Percentiles rank a stretch among this genome's conserved stretches.
Evolutionary conservation across 345 rosid genomes (phyloP).

Genomic region (Mercurialis annua): DNA sequence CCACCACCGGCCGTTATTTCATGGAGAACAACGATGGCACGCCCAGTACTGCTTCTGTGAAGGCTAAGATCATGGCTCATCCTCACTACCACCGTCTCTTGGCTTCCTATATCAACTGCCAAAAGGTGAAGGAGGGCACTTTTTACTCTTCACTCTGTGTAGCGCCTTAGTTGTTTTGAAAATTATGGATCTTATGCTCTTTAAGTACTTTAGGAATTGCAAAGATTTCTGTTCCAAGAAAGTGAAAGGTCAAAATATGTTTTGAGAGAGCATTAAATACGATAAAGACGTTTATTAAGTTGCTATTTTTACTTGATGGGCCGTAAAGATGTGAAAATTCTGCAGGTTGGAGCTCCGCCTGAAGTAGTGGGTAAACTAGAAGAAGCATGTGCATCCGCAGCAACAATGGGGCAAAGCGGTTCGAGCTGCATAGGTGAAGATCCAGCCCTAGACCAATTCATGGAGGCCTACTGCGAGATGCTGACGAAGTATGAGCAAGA

Average conservation of each 20-base stretch:
- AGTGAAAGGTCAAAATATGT: constrained; percentile 23
- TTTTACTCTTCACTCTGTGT: background rate
- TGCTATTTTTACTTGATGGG: background rate
- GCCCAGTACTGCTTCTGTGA: constrained; percentile 48
- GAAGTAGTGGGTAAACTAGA: constrained; percentile 81
- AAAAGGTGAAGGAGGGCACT: constrained; percentile 55
- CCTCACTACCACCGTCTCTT: constrained; percentile 94
- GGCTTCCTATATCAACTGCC: constrained; percentile 85
- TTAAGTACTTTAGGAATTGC: too few relatives aligned
- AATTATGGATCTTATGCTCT: background rate
- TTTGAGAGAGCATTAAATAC: background rate
- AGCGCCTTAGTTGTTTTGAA: background rate
- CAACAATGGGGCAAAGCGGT: constrained; percentile 35
- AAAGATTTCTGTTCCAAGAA: too few relatives aligned
- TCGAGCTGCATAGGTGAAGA: constrained; percentile 65
- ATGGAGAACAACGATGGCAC: constrained; percentile 53
- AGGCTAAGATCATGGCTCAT: constrained; percentile 96
- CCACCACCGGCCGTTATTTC: constrained; percentile 39
- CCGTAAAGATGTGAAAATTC: background rate
- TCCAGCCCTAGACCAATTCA: constrained; percentile 96
- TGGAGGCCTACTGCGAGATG: constrained; percentile 99
- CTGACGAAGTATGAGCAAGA: constrained; percentile 90
- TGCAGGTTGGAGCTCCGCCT: constrained; percentile 93
- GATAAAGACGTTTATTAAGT: constrained; percentile 22
- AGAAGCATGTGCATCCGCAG: constrained; percentile 70